Base-by-base conservation (phyloP, 257 asterid genomes). In the Solanum tacnaense region DNA sequence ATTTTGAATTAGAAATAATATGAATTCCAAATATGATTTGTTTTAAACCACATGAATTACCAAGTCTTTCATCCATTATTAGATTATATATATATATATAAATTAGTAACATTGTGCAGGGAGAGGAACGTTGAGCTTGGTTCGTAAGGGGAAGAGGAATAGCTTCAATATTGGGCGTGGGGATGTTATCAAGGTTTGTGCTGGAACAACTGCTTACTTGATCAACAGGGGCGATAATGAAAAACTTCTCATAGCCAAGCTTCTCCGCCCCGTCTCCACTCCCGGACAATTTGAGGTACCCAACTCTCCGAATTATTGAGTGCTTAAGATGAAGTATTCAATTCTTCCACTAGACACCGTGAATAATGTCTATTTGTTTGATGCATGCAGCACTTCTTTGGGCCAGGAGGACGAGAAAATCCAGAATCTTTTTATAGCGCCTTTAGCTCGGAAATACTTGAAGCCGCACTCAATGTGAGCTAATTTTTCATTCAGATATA, bases 231-330 rank as follows among this genome's bases (percentile, higher is more conserved):
- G 91, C 86, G 89, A 86, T 35, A 92, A 70, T 38, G 89, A 93
- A 60, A 94, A 70, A 27, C 87, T 96, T 1, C 56, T 93, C 38
- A 56, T 93, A 2, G 93, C 83, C 39, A 91, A 93, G 87, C 93
- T 96, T 34, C 11, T 94, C 36, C 91, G 75, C 68, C 95, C 98
- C 0, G 91, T 96, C 25, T 85, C 76, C 46, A 86, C 89, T 46
- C 98, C 98, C 1, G 99, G 97, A 52, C 39, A 82, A 1, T 90
- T 92, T 29, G 89, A 94, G 98, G 98, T 93, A 82, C 7, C 65
- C n/a, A 18, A 56, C n/a, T 56, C 65, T 56, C 65, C 65, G 0
- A 7, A 20, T 52, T 56, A 56, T 46, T 13, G 20, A 46, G 20
- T 46, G 52, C 18, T 44, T 16, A 52, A 52, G 4, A 52, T 16